Evolutionary conservation across 164 flowering plant species (phyloP).

Genomic region (Euptelea pleiosperma): DNA sequence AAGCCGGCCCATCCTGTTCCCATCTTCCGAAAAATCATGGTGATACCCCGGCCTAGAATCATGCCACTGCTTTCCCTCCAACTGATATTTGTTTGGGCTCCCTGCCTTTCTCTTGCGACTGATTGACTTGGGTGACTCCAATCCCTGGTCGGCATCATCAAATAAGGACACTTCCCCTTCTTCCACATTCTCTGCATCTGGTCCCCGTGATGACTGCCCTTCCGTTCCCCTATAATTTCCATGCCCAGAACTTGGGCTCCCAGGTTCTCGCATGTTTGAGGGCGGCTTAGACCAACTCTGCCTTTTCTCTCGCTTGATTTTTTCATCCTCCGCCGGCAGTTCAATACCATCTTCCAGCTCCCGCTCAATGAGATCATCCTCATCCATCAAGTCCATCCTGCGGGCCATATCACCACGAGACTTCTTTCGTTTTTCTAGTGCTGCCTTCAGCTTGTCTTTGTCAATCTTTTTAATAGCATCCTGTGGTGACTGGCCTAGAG

Average conservation of each 20-base stretch:
- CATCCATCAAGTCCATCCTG: conserved; percentile 68
- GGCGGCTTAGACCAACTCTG: conserved; percentile 48
- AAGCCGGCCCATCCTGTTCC: conserved; percentile 22
- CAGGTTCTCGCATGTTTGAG: conserved; percentile 21
- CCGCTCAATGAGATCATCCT: conserved; percentile 79
- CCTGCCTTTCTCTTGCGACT: conserved; percentile 44
- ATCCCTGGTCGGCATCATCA: conserved; percentile 28
- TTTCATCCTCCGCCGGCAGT: conserved; percentile 62
- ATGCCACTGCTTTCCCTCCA: conserved; percentile 31
- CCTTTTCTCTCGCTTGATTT: conserved; percentile 44
- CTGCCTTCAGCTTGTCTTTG: conserved; percentile 77
- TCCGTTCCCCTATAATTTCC: conserved; percentile 6
- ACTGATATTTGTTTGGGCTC: conserved; percentile 23
- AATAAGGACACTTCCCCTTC: conserved; percentile 45
- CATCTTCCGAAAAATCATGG: conserved; percentile 26
- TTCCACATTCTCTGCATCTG: conserved; percentile 32
- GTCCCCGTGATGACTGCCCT: conserved; percentile 16
- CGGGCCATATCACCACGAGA: conserved; percentile 42
- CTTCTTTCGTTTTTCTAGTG: conserved; percentile 61
- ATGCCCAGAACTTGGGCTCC: conserved; percentile 20
- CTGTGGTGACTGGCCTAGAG: conserved; percentile 46
- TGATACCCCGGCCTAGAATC: conserved; percentile 16
- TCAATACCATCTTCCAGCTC: conserved; percentile 89
- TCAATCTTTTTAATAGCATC: conserved; percentile 61
- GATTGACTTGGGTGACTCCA: conserved; percentile 37